Base-by-base conservation (phyloP, 495 filamentous ascomycete species). In the Xylaria bambusicola region DNA sequence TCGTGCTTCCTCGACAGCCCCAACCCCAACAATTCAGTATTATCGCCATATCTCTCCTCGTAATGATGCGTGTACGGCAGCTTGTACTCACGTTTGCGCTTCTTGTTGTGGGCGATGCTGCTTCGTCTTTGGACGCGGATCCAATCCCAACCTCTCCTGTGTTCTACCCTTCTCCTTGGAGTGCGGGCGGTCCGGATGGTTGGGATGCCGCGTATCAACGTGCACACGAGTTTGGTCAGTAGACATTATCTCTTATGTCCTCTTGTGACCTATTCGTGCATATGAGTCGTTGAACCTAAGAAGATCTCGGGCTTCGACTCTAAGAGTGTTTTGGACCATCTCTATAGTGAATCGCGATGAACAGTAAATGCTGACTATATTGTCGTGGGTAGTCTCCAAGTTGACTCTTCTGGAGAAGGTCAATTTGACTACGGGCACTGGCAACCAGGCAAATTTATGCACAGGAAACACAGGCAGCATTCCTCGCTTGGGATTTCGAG, bases 361-460 rank as follows among this genome's bases (percentile, higher is more conserved):
- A 33, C 10, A 10, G 29, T 10, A 33, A 33, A 5, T 5, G 10
- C 29, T 33, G 29, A 33, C 29, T 33, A 10, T 10, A 5, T 33
- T 5, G 5, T 5, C 29, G 5, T 33, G 29, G 10, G 10, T 33
- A 33, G 93, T 96, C 0, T 68, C 76, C 53, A 75, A 83, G 64
- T 90, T 97, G 84, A 91, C 83, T 20, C 71, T 97, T 57, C 71
- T 86, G 10, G 92, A 96, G 70, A 97, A 97, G 71, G 90, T 70
- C 15, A 91, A 91, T 56, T 66, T 91, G 58, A 90, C 87, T 5
- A 90, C 88, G 3, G 90, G 90, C 61, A 80, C 83, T 45, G 89
- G 89, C 60, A 93, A 91, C 87, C 70, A 85, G 67, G 76, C 81
- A 7, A 87, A 87, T 58, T 71, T 78, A 60, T 95, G 91, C 68